Conservation (phyloP, 1,284 basidiomycete species). For the Sanghuangporus sanghuang region DNA sequence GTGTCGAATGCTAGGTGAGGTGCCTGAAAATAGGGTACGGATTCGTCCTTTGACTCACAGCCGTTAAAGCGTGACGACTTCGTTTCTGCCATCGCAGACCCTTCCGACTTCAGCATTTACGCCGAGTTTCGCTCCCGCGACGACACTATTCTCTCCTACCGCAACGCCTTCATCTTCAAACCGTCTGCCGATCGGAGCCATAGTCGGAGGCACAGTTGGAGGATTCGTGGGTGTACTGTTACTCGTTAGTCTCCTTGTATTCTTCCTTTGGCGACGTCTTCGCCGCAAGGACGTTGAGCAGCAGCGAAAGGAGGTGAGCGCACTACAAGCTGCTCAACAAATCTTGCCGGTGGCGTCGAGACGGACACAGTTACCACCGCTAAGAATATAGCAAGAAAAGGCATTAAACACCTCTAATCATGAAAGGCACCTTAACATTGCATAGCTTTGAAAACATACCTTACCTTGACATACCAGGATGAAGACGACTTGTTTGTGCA, state of each 20-base stretch:
- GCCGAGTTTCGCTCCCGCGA: conserved; percentile 25
- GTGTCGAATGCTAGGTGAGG: conserved; percentile 37
- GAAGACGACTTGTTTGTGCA: no score
- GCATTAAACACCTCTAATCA: no score
- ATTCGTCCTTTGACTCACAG: conserved; percentile 1
- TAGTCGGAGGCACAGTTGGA: conserved; percentile 27
- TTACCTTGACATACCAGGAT: background rate
- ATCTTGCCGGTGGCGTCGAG: background rate
- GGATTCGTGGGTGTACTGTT: conserved; percentile 32
- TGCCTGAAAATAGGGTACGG: background rate
- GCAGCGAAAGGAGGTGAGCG: background rate
- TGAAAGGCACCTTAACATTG: no score
- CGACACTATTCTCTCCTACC: conserved; percentile 19
- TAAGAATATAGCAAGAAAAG: background rate
- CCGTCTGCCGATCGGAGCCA: conserved; percentile 34
- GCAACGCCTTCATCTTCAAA: conserved; percentile 22
- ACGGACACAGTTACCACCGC: background rate
- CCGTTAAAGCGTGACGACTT: conserved; percentile 30
- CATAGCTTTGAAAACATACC: no score
- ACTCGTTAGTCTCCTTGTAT: conserved; percentile 28
- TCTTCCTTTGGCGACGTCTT: conserved; percentile 30
- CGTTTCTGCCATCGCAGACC: conserved; percentile 37
- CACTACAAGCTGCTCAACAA: background rate
- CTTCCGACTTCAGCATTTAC: conserved; percentile 35
- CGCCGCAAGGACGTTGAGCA: conserved; percentile 20